Evolutionary conservation across 2,329 filamentous ascomycete species (phyloP), one percentile per base, ranked within the genome.

Genomic region (Aspergillus tubingensis): DNA sequence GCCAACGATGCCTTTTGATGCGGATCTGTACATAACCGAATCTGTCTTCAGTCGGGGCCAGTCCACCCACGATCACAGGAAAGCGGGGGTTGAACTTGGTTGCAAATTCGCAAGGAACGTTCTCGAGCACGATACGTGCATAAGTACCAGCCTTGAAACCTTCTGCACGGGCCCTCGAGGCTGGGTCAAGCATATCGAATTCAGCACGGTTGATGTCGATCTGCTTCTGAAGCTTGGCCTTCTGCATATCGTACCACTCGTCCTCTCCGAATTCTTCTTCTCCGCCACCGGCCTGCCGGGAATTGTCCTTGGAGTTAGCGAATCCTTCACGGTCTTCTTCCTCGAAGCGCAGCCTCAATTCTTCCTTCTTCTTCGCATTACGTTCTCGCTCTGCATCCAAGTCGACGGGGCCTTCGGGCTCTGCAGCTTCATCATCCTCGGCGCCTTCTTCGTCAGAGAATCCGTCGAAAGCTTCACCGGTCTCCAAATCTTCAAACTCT

Each of bases 241-340:
- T 99, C 74, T 99, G 95, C 27, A 91, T 87, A 72, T 98, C 95
- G 74, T 99, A 99, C 96, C 96, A 99, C 58, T 99, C 91, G 73
- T 99, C 95, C 77, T 99, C 95, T 55, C 93, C 95, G 70, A 96
- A 98, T 60, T 86, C 81, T 56, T 94, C 87, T 5, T 87, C 82
- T 3, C 84, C 83, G 30, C 85, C 87, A 66, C 92, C 90, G 64
- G 86, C 83, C 38, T 89, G 85, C 10, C 90, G 90, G 54, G 88
- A 86, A 27, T 91, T 88, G 72, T 96, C 96, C 77, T 95, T 92
- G 71, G 96, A 96, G 70, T 91, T 87, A 6, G 72, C 78, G 74
- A 97, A 93, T 0, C 95, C 95, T 73, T 99, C 95, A n/a, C 91
- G 86, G 73, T 99, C 95, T 81, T 99, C 95, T 76, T 98, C 93